Evolutionary conservation across 1,284 basidiomycete species (phyloP).

Genomic region (Rhodotorula sp.): DNA sequence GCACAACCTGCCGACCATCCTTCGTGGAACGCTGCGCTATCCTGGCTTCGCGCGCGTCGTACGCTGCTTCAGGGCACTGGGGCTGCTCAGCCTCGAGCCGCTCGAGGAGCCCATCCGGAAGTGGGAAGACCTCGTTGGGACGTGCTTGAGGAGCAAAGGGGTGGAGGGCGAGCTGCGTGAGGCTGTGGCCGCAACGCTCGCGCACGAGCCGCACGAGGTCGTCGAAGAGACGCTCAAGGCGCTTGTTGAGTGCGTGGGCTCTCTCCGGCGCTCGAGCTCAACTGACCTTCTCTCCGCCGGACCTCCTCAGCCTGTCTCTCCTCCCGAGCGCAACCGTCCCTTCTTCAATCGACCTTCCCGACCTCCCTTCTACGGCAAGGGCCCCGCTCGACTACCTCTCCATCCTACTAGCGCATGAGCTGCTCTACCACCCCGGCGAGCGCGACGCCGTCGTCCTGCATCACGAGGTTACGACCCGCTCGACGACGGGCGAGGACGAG

Average conservation of each 20-base stretch:
- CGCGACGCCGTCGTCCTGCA: slow-evolving; percentile 84
- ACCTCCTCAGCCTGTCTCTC: slow-evolving; percentile 48
- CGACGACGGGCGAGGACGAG: slow-evolving; percentile 54
- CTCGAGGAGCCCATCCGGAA: slow-evolving; percentile 40
- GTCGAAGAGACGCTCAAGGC: not conserved
- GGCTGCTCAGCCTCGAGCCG: slow-evolving; percentile 63
- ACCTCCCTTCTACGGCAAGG: slow-evolving; percentile 55
- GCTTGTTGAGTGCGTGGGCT: slow-evolving; percentile 14
- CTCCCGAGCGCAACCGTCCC: slow-evolving; percentile 54
- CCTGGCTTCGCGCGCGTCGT: slow-evolving; percentile 75
- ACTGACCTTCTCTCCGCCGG: slow-evolving; percentile 32
- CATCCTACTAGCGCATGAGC: slow-evolving; percentile 68
- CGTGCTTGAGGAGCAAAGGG: slow-evolving; percentile 43
- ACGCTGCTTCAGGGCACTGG: slow-evolving; percentile 74
- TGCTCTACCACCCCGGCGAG: slow-evolving; percentile 72
- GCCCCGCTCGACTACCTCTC: slow-evolving; percentile 80
- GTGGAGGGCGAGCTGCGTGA: not conserved
- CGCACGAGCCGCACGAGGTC: not conserved
- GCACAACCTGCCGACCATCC: slow-evolving; percentile 63
- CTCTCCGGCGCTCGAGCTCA: not conserved
- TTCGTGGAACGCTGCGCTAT: slow-evolving; percentile 87
- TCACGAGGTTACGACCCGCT: slow-evolving; percentile 66
- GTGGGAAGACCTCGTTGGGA: slow-evolving; percentile 44
- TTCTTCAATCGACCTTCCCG: slow-evolving; percentile 53
- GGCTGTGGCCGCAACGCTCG: slow-evolving; percentile 5